phyloP scores from a whole-genome alignment of 2,329 filamentous ascomycete genomes.

The Fusarium avenaceum region DNA sequence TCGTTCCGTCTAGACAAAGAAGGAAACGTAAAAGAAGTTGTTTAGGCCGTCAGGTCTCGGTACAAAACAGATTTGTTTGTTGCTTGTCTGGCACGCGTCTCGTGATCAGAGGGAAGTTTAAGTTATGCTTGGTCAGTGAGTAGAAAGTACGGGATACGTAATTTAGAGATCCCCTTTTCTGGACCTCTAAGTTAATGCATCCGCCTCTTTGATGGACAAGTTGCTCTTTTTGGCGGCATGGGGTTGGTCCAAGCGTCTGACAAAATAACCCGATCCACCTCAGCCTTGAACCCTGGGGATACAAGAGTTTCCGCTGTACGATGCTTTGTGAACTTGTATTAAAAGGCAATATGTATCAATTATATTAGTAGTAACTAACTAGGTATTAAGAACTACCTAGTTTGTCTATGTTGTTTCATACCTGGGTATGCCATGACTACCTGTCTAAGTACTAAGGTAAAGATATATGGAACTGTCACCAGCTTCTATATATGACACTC shows the following conservation, averaged over 20 bases:
- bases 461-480: no score
- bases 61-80: constrained; percentile 19
- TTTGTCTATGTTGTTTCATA: no score
- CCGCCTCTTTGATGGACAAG: constrained; percentile 46
- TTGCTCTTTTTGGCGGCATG: constrained; percentile 47
- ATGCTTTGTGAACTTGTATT: not conserved
- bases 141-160: constrained; percentile 25
- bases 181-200: constrained; percentile 46
- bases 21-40: constrained; percentile 5
- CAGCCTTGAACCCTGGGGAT: constrained; percentile 12
- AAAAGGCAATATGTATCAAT: not conserved
- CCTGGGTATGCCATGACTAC: no score
- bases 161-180: constrained; percentile 51
- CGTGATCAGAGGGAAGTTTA: constrained; percentile 36
- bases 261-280: constrained; percentile 46
- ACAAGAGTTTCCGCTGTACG: not conserved
- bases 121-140: constrained; percentile 41
- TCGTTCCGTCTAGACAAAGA: constrained; percentile 10
- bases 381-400: no score
- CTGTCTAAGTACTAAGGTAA: no score
- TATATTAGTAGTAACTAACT: no score
- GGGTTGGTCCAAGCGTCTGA: constrained; percentile 50
- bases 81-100: constrained; percentile 40
- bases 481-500: not conserved
- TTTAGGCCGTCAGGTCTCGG: constrained; percentile 14